phyloP scores from a whole-genome alignment of 2,329 filamentous ascomycete genomes.

The Fusarium pilosicola region DNA sequence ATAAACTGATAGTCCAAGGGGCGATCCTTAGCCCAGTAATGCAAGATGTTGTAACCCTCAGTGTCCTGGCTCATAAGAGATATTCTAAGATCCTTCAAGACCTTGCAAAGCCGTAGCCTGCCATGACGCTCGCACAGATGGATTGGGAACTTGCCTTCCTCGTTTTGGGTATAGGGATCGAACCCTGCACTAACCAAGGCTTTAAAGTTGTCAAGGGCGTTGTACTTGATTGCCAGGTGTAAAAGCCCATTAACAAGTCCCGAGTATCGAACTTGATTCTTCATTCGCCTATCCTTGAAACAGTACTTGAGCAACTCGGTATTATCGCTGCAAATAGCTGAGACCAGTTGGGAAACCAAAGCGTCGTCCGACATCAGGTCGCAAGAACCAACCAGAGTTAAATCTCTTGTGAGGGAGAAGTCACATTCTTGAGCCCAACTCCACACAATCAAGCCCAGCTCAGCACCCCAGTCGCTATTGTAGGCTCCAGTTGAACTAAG shows the following conservation, averaged over 20 bases:
- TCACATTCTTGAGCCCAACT: not conserved
- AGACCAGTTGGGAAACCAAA: not conserved
- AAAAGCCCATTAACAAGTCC: not conserved
- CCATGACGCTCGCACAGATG: not conserved
- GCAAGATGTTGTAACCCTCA: not conserved
- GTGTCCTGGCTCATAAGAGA: not conserved
- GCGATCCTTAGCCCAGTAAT: not conserved
- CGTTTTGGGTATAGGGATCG: not conserved
- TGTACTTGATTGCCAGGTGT: not conserved
- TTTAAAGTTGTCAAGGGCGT: not conserved
- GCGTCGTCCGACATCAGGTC: not conserved
- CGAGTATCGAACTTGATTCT: not conserved
- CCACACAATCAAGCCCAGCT: not conserved
- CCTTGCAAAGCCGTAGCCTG: rapidly evolving
- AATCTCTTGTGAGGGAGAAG: not conserved
- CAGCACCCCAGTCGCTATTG: not conserved
- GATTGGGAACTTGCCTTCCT: not conserved
- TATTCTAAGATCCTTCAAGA: not conserved
- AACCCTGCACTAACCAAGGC: not conserved
- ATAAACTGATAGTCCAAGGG: not conserved
- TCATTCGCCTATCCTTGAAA: not conserved
- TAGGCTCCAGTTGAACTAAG: not conserved
- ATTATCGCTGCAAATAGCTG: not conserved
- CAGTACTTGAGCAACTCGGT: not conserved
- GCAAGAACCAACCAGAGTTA: not conserved